phyloP scores from a whole-genome alignment of 257 asterid genomes.

The Solanum phureja region DNA sequence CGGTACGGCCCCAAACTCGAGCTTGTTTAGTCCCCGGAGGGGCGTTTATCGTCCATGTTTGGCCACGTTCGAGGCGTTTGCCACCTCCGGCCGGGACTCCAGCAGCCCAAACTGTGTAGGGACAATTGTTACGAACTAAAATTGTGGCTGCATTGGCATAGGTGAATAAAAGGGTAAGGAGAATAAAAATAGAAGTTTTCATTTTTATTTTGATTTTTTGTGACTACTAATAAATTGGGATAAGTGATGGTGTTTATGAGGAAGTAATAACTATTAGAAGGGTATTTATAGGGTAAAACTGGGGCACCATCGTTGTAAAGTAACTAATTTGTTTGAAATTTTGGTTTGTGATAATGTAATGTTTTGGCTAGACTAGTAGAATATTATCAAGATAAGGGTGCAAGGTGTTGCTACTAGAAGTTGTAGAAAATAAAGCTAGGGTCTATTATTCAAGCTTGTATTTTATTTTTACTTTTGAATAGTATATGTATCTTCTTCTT shows the following conservation, averaged over 20 bases:
- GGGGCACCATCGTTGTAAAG: neutral
- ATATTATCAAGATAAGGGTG: too few species aligned
- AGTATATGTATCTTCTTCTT: too few species aligned
- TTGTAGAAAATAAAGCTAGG: too few species aligned
- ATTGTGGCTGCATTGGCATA: constrained; percentile 22
- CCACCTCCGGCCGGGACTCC: constrained; percentile 42
- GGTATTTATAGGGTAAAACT: neutral
- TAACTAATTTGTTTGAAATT: neutral
- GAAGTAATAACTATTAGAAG: neutral
- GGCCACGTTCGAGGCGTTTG: constrained; percentile 7
- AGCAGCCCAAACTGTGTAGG: constrained; percentile 38
- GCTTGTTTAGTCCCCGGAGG: constrained; percentile 23
- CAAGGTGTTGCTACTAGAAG: too few species aligned
- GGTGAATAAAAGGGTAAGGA: constrained; percentile 3
- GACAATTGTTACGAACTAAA: constrained; percentile 40
- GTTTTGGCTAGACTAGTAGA: too few species aligned
- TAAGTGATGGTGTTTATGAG: neutral
- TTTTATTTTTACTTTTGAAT: too few species aligned
- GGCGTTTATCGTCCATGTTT: constrained; percentile 2
- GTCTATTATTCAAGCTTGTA: too few species aligned
- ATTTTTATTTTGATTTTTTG: neutral
- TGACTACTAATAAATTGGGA: neutral
- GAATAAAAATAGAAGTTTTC: neutral
- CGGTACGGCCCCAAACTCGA: constrained; percentile 37
- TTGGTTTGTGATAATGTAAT: neutral